Base-by-base conservation (phyloP, 176 grass and related monocot genomes). In the Raddia distichophylla region DNA sequence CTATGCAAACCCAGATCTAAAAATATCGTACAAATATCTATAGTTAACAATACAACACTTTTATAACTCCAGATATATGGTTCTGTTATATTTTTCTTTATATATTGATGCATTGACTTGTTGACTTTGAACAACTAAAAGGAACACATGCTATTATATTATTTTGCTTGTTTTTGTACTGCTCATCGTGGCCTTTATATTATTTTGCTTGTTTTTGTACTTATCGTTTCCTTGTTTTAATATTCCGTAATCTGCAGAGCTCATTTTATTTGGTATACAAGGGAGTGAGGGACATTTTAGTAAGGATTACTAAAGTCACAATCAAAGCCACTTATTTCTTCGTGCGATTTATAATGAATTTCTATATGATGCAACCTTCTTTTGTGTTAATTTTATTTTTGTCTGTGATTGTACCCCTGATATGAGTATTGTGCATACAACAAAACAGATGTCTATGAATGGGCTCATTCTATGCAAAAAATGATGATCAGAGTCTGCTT, bases 401-500 rank as follows among this genome's bases (percentile, higher is more conserved):
- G 66, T 73, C 22, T 56, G 6, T 78, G 43, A 50, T 63, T 73
- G n/a, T 53, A 49, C 10, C 27, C 76, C 5, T 90, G 46, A 66
- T 5, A 5, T 34, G 35, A 83, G 37, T 83, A 77, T 71, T 65
- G 16, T 59, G n/a, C 64, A 79, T 51, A 33, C 52, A 71, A 51
- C 14, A 54, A 48, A 91, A 53, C 71, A 99, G 96, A 84, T 42
- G 77, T 95, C 56, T 99, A 95, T 69, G 53, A 90, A 79, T 99
- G 96, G 96, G 89, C 96, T 69, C 82, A 93, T 86, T 93, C 91
- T 76, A 64, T 85, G 79, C 76, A 84, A 66, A 91, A 91, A 78
- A 99, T 99, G 96, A 76, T 88, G 70, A 84, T 90, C 6, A 93
- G 93, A 86, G 89, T 93, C 69, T 99, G 86, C 83, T 91, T 99